A percentile compares a stretch with the other conserved stretches of the same genome.
phyloP scores from a whole-genome alignment of 805 yeast genomes.

The Ascoidea rubescens region DNA sequence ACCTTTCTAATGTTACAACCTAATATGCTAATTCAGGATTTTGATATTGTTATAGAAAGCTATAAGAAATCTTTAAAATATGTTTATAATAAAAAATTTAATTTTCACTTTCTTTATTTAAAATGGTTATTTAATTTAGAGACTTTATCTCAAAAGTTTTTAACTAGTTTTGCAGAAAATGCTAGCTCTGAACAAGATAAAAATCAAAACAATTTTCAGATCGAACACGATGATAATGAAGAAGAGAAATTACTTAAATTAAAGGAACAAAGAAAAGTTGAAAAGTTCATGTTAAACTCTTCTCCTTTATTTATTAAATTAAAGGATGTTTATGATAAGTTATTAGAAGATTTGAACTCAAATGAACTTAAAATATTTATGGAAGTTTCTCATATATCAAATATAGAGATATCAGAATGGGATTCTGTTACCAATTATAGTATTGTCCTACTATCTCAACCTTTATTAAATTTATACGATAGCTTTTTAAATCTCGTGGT shows the following conservation, averaged over 20 bases:
- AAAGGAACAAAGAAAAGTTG: constrained; percentile 4
- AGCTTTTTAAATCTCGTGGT: constrained; percentile 36
- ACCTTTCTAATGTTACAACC: background rate
- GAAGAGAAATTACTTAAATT: constrained; percentile 1
- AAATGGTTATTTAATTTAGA: constrained; percentile 12
- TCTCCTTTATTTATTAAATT: constrained; percentile 1
- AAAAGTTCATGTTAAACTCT: background rate
- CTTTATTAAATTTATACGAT: constrained; percentile 29
- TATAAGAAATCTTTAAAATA: background rate
- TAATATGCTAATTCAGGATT: background rate
- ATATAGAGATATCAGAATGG: background rate
- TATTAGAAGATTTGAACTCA: constrained; percentile 1
- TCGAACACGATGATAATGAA: background rate
- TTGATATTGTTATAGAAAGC: background rate
- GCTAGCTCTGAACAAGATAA: background rate
- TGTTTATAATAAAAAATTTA: background rate
- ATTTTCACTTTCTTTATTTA: constrained; percentile 10
- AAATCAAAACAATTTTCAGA: background rate
- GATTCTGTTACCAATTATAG: background rate
- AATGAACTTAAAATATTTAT: background rate
- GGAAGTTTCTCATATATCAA: background rate
- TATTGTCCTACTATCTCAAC: constrained; percentile 5
- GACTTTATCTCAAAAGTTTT: background rate
- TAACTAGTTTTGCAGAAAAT: background rate
- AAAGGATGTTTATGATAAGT: constrained; percentile 1